phyloP scores from a whole-genome alignment of 192 early-diverging fungal genomes.

The Coemansia sp. region DNA sequence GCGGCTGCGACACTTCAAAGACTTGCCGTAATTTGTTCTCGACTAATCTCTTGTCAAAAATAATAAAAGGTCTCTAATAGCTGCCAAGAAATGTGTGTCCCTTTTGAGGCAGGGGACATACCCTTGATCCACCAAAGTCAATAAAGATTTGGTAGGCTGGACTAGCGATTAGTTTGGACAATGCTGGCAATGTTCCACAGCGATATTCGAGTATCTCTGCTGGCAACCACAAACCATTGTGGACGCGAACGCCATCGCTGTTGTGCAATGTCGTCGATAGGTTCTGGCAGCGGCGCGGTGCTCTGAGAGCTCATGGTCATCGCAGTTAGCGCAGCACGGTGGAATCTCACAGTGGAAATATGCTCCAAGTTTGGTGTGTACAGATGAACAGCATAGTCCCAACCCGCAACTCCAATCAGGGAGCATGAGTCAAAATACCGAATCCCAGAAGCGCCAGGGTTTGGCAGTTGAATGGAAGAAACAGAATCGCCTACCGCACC shows the following conservation, averaged over 20 bases:
- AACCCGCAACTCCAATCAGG: conserved; percentile 34
- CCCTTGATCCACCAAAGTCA: not conserved
- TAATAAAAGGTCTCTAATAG: too few relatives aligned
- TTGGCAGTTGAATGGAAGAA: conserved; percentile 3
- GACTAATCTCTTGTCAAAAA: too few relatives aligned
- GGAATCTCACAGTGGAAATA: conserved; percentile 15
- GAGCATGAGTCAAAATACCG: conserved; percentile 17
- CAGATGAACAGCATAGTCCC: conserved; percentile 44
- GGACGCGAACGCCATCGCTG: conserved; percentile 41
- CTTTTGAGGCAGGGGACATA: not conserved
- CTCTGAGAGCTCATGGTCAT: conserved; percentile 34
- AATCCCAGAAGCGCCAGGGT: conserved; percentile 32
- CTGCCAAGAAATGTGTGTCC: not conserved
- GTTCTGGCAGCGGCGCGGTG: conserved; percentile 6
- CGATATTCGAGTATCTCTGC: conserved; percentile 43
- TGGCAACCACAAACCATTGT: conserved; percentile 45
- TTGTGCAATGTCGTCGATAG: conserved; percentile 21
- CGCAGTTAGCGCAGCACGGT: conserved; percentile 40
- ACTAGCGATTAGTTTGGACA: not conserved
- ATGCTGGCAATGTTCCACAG: conserved; percentile 26
- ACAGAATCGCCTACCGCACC: not conserved
- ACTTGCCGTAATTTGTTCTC: too few relatives aligned
- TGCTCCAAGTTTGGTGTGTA: conserved; percentile 13
- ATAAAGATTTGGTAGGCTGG: not conserved
- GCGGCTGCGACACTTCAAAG: too few relatives aligned